Conservation (phyloP, 306 rosid species). For the Trifolium dubium region DNA sequence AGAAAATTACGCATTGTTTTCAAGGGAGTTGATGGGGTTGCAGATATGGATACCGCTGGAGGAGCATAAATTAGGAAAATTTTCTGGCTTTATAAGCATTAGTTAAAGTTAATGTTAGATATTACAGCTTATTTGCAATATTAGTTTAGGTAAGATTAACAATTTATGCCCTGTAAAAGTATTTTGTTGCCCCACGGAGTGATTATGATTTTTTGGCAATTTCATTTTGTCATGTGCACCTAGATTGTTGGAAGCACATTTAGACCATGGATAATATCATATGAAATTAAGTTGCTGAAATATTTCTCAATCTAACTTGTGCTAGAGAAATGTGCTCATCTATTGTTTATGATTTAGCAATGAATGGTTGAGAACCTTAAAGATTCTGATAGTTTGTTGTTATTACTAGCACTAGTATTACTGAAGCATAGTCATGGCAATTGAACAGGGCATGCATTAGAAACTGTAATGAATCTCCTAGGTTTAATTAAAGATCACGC, state of each 20-base stretch:
- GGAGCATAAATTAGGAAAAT: constrained; percentile 59
- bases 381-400: no score
- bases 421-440: no score
- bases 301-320: constrained; percentile 1
- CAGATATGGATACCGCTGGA: constrained; percentile 91
- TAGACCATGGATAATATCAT: neutral
- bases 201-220: constrained; percentile 18
- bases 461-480: no score
- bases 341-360: no score
- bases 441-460: no score
- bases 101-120: constrained; percentile 28
- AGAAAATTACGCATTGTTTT: constrained; percentile 78
- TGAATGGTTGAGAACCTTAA: no score
- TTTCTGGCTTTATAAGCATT: constrained; percentile 36
- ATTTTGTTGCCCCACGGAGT: constrained; percentile 26
- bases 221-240: constrained; percentile 30
- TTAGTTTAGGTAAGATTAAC: constrained; percentile 50
- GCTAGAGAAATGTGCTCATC: neutral
- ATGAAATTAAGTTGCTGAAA: no score
- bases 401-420: no score
- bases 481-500: no score
- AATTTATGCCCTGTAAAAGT: constrained; percentile 43
- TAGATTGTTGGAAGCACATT: constrained; percentile 16
- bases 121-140: constrained; percentile 37
- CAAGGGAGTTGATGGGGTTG: constrained; percentile 79